A percentile compares a stretch with the other conserved stretches of the same genome.
Evolutionary conservation across 441 rosid species (phyloP).

Genomic region (Gossypium schwendimanii): DNA sequence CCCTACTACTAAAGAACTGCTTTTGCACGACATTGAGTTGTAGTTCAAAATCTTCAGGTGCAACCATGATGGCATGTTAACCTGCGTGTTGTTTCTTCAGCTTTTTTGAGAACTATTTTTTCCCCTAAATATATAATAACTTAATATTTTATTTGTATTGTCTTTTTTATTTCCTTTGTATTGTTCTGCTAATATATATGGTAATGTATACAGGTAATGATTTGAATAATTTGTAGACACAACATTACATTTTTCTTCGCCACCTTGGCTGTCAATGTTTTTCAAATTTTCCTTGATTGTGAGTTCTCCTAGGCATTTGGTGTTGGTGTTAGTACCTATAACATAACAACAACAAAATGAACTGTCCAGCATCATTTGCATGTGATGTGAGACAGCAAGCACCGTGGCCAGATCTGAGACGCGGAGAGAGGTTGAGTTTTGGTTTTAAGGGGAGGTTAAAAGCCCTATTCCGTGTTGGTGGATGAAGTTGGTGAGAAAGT

Average conservation of each 20-base stretch:
- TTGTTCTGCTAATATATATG: neutral
- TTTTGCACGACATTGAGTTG: neutral
- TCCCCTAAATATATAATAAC: neutral
- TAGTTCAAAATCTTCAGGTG: slow-evolving; percentile 14
- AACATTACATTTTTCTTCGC: neutral
- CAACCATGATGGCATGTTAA: slow-evolving; percentile 5
- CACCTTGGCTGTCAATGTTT: no score
- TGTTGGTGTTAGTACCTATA: neutral
- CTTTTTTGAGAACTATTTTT: neutral
- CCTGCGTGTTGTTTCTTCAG: slow-evolving; percentile 17
- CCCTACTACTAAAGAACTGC: slow-evolving; percentile 41
- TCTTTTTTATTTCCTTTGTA: neutral
- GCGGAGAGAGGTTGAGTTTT: neutral
- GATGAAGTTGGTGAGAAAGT: neutral
- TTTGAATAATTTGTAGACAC: neutral
- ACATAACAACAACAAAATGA: neutral
- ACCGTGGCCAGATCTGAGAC: neutral
- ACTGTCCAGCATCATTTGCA: slow-evolving; percentile 1
- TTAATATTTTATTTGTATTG: no score
- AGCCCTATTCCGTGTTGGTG: neutral
- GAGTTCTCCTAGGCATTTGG: neutral
- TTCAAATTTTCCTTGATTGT: no score
- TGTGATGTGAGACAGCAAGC: neutral
- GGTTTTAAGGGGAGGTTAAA: neutral
- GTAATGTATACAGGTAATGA: neutral